Evolutionary conservation across 2,329 filamentous ascomycete genomes (phyloP), one percentile per base, ranked within the genome.

Genomic region (Ophiocordyceps robertsii): DNA sequence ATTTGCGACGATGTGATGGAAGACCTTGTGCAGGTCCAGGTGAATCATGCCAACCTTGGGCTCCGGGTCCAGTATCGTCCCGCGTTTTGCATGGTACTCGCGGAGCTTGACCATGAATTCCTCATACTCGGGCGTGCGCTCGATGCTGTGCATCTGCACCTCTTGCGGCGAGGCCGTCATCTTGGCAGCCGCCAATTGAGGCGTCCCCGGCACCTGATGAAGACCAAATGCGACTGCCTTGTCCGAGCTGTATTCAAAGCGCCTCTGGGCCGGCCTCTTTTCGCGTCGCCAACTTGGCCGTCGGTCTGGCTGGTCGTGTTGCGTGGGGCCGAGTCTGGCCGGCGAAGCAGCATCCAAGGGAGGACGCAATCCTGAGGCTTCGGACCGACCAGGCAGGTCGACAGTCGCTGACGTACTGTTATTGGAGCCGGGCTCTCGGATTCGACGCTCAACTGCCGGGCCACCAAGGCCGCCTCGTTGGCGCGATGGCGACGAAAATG

Each of bases 21-120:
- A 94, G 29, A 93, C 73, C 54, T 83, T 82, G 56, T 80, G 68
- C 27, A 94, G 70, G 55, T 94, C 84, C 47, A 94, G 73, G 49
- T 82, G 79, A 46, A 80, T 80, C 51, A 75, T 73, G 46, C 84
- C 86, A 52, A 93, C 78, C 64, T 85, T 88, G 41, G 87, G 87
- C 58, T 89, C 82, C 29, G 80, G 72, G 47, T 93, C 87, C 51
- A 94, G 78, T 44, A 70, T 65, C 8, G 85, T 93, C 43, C 86
- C 86, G 64, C 87, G 77, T 60, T 85, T 77, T 53, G 80, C 72
- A 62, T 93, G 86, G 57, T 86, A 93, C 38, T 70, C 76, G 40
- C 70, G 73, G 44, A 93, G 66, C 54, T 81, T 78, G 51, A 74
- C 69, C 56, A 93, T 83, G 60, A 94, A 93, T 37, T 84, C 78